Conservation (phyloP, 495 filamentous ascomycete genomes). For the Eremomyces bilateralis region DNA sequence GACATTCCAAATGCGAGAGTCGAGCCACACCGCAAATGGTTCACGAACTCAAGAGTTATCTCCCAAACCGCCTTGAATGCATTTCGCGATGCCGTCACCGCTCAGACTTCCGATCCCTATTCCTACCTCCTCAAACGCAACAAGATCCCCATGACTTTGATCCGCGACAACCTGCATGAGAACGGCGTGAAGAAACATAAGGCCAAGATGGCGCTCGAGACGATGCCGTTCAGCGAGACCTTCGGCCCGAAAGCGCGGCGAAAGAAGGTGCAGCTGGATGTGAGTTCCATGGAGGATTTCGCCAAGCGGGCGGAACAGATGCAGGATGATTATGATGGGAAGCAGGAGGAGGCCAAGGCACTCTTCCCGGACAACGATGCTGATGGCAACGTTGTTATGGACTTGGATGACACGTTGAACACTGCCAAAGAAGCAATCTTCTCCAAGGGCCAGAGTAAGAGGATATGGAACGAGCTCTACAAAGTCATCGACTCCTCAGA, state of each 20-base stretch:
- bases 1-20: conserved; percentile 66
- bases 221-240: conserved; percentile 62
- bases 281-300: conserved; percentile 59
- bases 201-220: conserved; percentile 85
- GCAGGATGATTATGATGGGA: conserved; percentile 59
- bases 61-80: conserved; percentile 48
- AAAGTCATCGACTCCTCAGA: conserved; percentile 32
- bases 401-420: conserved; percentile 32
- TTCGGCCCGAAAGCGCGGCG: conserved; percentile 87
- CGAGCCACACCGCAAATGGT: conserved; percentile 86
- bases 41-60: conserved; percentile 50
- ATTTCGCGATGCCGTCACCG: conserved; percentile 84
- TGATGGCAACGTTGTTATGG: conserved; percentile 23
- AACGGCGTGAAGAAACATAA: conserved; percentile 80
- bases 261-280: conserved; percentile 74
- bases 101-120: conserved; percentile 77
- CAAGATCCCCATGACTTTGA: conserved; percentile 73
- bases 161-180: conserved; percentile 36
- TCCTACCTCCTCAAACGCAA: conserved; percentile 81
- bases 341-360: conserved; percentile 47
- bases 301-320: conserved; percentile 55
- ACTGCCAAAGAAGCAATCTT: conserved; percentile 77
- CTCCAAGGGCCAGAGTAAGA: conserved; percentile 76
- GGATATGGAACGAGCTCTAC: conserved; percentile 98
- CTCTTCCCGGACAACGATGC: conserved; percentile 34